These are phyloP conservation scores for Blastomyces emzantsi DNA, from an alignment of 2,329 filamentous ascomycete genomes.

Conservation along the genomic window DNA sequence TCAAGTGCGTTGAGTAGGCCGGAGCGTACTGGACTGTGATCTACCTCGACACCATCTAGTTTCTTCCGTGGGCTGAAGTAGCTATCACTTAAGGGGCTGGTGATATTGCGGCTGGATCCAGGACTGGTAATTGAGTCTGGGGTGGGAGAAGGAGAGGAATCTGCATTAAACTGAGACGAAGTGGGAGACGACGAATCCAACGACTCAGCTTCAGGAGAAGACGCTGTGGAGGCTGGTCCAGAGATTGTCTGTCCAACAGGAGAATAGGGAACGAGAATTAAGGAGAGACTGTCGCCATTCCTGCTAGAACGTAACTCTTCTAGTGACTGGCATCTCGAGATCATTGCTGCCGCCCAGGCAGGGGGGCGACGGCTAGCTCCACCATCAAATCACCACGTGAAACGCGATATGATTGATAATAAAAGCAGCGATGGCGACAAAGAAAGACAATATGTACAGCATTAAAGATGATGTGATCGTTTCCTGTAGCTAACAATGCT, in stretches of 20 bases:
- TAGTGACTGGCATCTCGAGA: conserved; percentile 22
- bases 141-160: background rate
- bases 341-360: conserved; percentile 18
- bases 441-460: background rate
- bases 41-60: background rate
- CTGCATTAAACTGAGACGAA: background rate
- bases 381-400: conserved; percentile 3
- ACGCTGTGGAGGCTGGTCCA: conserved; percentile 5
- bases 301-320: conserved; percentile 19
- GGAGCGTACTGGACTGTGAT: background rate
- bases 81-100: background rate
- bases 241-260: conserved; percentile 9
- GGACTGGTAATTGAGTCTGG: conserved; percentile 6
- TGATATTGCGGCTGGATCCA: background rate
- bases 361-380: background rate
- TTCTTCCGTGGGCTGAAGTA: background rate
- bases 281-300: conserved; percentile 13
- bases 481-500: background rate
- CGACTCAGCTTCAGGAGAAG: background rate
- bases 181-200: background rate
- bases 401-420: conserved; percentile 3
- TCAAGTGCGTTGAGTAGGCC: background rate
- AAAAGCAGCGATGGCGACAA: background rate
- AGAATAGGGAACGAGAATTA: conserved; percentile 12
- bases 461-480: background rate